These are phyloP conservation scores for Solanum lycopersicoides DNA, from an alignment of 257 asterid species.

Conservation along the genomic window DNA sequence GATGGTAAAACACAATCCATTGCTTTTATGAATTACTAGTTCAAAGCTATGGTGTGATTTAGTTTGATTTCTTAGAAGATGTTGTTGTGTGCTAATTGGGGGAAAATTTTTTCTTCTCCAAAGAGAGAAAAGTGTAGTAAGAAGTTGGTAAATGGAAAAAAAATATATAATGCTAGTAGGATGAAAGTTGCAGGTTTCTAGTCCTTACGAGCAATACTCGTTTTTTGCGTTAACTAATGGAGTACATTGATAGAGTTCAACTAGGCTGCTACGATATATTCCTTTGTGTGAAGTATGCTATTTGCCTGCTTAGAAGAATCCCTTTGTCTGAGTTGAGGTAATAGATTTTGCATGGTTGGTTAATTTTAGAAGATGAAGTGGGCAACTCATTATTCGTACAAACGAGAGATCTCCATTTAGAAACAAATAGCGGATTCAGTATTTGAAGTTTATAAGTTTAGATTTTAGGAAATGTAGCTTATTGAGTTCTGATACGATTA, in stretches of 20 bases:
- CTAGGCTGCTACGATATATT: no score
- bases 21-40: background rate
- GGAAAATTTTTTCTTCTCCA: constrained; percentile 4
- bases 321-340: no score
- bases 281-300: no score
- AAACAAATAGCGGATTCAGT: background rate
- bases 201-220: no score
- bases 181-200: no score
- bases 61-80: constrained; percentile 15
- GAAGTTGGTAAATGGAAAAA: background rate
- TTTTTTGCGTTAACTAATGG: no score
- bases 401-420: background rate
- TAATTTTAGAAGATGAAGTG: no score
- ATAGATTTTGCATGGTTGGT: no score
- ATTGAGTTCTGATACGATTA: background rate
- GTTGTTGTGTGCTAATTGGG: constrained; percentile 8
- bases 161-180: background rate
- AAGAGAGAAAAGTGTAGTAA: background rate
- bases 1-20: background rate
- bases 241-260: no score
- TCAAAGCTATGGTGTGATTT: constrained; percentile 4
- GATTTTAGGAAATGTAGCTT: background rate
- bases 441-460: background rate
- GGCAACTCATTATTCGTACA: background rate
- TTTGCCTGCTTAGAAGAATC: no score